Conservation (phyloP, 805 yeast species). For the Pichia kluyveri region DNA sequence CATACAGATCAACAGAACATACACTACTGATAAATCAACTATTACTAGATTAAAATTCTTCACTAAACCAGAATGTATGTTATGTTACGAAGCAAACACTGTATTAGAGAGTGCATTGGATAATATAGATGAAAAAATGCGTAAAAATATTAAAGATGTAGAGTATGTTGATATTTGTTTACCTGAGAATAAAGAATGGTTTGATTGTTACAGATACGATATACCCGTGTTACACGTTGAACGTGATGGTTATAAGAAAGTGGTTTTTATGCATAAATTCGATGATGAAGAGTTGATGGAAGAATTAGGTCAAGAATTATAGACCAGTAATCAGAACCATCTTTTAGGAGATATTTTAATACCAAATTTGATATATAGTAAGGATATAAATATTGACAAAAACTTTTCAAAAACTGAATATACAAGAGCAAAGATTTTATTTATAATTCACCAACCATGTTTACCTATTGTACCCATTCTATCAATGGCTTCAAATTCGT, state of each 20-base stretch:
- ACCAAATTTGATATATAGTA: neutral
- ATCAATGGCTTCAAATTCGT: constrained; percentile 9
- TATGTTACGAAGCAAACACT: constrained; percentile 57
- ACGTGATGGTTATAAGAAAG: constrained; percentile 36
- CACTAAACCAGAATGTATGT: constrained; percentile 60
- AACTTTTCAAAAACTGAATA: neutral
- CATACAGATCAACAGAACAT: neutral
- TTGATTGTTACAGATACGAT: constrained; percentile 64
- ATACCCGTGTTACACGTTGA: constrained; percentile 72
- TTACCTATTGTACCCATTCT: constrained; percentile 1
- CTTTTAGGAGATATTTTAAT: neutral
- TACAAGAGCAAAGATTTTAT: neutral
- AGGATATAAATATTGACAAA: neutral
- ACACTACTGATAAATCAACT: neutral
- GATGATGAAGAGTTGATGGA: constrained; percentile 44
- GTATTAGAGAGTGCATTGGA: constrained; percentile 37
- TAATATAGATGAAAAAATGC: constrained; percentile 14
- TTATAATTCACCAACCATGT: constrained; percentile 2
- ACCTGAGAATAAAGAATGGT: constrained; percentile 54
- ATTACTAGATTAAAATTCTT: constrained; percentile 41
- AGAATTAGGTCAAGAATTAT: constrained; percentile 35
- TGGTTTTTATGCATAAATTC: constrained; percentile 62
- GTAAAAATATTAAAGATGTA: constrained; percentile 26
- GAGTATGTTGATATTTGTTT: constrained; percentile 48
- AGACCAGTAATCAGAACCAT: neutral